These are phyloP conservation scores for Yamadazyma epiphylla DNA, from an alignment of 1,139 yeast genomes.

Conservation along the genomic window DNA sequence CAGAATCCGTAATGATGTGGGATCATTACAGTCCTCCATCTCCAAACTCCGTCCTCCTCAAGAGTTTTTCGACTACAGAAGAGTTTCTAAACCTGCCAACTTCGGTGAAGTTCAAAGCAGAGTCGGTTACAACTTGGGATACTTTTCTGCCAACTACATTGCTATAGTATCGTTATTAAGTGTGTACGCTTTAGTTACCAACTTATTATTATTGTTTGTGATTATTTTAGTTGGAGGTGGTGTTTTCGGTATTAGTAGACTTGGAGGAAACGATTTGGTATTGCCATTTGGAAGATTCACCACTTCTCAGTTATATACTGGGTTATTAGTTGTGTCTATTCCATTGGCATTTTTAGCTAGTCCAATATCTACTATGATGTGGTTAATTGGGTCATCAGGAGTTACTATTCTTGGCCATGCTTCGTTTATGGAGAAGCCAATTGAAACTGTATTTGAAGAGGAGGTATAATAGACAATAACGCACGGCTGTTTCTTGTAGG, in stretches of 20 bases:
- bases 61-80: slow-evolving; percentile 88
- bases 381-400: slow-evolving; percentile 95
- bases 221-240: slow-evolving; percentile 67
- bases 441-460: slow-evolving; percentile 95
- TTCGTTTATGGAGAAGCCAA: slow-evolving; percentile 92
- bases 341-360: slow-evolving; percentile 93
- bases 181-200: slow-evolving; percentile 65
- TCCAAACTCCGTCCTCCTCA: slow-evolving; percentile 82
- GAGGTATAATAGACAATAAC: slow-evolving; percentile 52
- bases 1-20: slow-evolving; percentile 39
- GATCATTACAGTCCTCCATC: slow-evolving; percentile 54
- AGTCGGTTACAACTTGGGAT: slow-evolving; percentile 78
- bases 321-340: slow-evolving; percentile 68
- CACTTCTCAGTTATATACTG: slow-evolving; percentile 86
- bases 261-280: slow-evolving; percentile 77
- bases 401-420: slow-evolving; percentile 90
- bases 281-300: slow-evolving; percentile 67
- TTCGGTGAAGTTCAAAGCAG: slow-evolving; percentile 88
- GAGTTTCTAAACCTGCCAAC: slow-evolving; percentile 85
- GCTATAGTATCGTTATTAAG: slow-evolving; percentile 66
- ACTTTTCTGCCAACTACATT: slow-evolving; percentile 85
- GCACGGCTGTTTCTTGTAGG: too few species aligned
- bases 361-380: slow-evolving; percentile 89
- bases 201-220: slow-evolving; percentile 79
- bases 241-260: slow-evolving; percentile 68